A percentile compares a stretch with the other conserved stretches of the same genome.
Evolutionary conservation across 2,329 filamentous ascomycete species (phyloP).

Genomic region (Chaetomium strumarium): DNA sequence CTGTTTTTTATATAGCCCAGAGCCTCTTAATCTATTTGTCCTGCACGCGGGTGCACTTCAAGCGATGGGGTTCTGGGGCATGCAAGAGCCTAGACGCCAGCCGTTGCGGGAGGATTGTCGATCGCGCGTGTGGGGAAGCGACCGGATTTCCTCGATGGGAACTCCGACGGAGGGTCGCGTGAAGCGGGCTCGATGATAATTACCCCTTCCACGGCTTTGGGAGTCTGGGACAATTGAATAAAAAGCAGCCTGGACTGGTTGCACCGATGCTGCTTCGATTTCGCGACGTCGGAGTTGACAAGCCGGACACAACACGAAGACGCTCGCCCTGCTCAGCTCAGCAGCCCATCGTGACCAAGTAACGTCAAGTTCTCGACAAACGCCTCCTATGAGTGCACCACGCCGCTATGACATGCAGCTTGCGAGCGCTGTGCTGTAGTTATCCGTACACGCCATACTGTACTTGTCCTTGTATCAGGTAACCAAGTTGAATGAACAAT

Average conservation of each 20-base stretch:
- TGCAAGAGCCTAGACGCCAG: background rate
- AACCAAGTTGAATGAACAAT: too few species aligned
- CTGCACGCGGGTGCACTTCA: background rate
- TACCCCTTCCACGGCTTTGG: constrained; percentile 2
- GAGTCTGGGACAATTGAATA: background rate
- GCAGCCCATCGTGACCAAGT: too few species aligned
- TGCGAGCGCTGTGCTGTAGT: too few species aligned
- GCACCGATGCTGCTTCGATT: too few species aligned
- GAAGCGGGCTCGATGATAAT: background rate
- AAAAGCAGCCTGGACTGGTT: background rate
- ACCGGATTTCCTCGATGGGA: constrained; percentile 13
- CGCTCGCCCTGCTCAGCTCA: too few species aligned
- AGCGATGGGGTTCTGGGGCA: constrained; percentile 4
- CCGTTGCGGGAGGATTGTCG: background rate
- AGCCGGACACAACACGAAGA: too few species aligned
- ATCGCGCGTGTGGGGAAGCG: constrained; percentile 10
- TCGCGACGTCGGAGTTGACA: background rate
- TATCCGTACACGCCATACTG: too few species aligned
- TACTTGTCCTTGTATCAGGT: too few species aligned
- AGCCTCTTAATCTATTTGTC: constrained; percentile 1
- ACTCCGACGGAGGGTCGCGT: constrained; percentile 5
- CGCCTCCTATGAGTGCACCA: too few species aligned
- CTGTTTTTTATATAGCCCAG: background rate
- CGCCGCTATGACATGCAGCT: too few species aligned
- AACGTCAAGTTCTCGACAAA: too few species aligned